These are phyloP conservation scores for Melampsora americana DNA, from an alignment of 1,284 basidiomycete genomes.

Conservation along the genomic window DNA sequence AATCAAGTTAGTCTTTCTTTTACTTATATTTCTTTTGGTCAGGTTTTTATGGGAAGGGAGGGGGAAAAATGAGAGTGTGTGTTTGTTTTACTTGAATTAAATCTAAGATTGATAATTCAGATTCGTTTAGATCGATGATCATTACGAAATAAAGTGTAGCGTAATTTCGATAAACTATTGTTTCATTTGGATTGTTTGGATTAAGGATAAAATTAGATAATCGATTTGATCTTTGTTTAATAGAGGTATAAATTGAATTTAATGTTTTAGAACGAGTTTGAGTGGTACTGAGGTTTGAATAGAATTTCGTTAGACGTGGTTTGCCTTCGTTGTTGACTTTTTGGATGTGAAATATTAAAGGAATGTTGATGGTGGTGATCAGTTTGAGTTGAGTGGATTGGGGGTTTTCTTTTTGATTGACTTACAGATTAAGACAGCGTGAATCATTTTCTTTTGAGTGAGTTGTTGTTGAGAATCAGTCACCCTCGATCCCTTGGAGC, in stretches of 20 bases:
- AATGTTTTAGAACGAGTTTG: conserved; percentile 65
- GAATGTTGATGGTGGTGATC: no score
- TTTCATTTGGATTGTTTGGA: conserved; percentile 49
- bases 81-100: conserved; percentile 88
- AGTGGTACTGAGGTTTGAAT: conserved; percentile 53
- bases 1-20: no score
- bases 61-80: conserved; percentile 34
- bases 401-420: neutral
- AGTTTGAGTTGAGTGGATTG: no score
- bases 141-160: conserved; percentile 97
- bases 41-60: neutral
- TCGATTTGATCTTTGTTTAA: conserved; percentile 72
- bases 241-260: conserved; percentile 72
- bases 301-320: conserved; percentile 92
- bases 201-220: conserved; percentile 13
- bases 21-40: conserved; percentile 10
- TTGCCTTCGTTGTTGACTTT: conserved; percentile 82
- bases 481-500: no score
- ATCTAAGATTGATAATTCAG: conserved; percentile 91
- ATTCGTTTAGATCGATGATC: conserved; percentile 90
- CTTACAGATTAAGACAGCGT: conserved; percentile 28
- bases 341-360: no score
- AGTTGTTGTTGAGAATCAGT: no score
- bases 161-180: conserved; percentile 63
- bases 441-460: conserved; percentile 22